A percentile compares a stretch with the other conserved stretches of the same genome.
Conservation (phyloP, 2,329 filamentous ascomycete species). For the Akanthomyces lecanii region DNA sequence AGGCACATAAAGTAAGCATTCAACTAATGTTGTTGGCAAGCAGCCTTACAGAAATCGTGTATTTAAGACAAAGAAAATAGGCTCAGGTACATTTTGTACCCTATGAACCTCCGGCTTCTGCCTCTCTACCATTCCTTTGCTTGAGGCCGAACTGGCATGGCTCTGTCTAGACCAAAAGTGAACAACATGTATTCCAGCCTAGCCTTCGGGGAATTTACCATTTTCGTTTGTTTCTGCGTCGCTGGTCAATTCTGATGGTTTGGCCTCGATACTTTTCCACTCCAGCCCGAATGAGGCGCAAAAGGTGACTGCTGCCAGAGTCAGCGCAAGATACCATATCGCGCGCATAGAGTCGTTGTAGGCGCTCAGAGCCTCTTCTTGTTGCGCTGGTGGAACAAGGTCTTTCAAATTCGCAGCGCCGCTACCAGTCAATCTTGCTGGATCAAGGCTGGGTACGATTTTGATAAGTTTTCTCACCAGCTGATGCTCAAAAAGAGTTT, state of each 20-base stretch:
- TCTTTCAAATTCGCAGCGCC: neutral
- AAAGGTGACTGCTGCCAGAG: neutral
- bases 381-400: neutral
- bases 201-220: too few species aligned
- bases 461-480: neutral
- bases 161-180: too few species aligned
- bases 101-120: too few species aligned
- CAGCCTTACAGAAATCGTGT: too few species aligned
- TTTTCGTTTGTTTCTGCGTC: too few species aligned
- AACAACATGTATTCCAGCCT: too few species aligned
- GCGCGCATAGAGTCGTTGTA: slow-evolving; percentile 1
- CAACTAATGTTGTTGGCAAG: too few species aligned
- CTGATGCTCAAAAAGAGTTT: neutral
- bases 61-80: too few species aligned
- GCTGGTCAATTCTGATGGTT: neutral
- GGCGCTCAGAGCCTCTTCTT: neutral
- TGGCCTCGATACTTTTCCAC: neutral
- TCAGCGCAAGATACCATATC: slow-evolving; percentile 2
- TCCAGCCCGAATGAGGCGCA: neutral
- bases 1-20: too few species aligned
- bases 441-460: neutral
- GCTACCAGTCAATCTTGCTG: neutral
- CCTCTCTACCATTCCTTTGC: too few species aligned
- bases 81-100: too few species aligned
- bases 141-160: too few species aligned